Evolutionary conservation across 306 rosid genomes (phyloP), one percentile per base, ranked within the genome.

Genomic region (Senna tora): DNA sequence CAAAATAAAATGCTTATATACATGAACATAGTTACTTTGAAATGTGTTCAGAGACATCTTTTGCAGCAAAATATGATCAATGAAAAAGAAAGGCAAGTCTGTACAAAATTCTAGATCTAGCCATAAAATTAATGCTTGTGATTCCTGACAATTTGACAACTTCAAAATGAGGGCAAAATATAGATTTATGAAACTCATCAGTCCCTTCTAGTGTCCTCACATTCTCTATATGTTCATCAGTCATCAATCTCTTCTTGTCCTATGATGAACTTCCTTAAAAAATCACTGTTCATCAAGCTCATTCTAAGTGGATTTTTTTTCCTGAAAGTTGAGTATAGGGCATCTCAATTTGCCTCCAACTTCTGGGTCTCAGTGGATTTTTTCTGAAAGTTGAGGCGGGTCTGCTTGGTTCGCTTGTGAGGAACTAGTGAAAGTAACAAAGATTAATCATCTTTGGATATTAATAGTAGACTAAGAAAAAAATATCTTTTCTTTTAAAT

Each of bases 371-470:
- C 84, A 2, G 88, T 57, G 32, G 71, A 64, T 80, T 87, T 69
- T 81, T 78, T 87, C 10, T 54, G 20, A 76, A 86, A 85, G 83
- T 65, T 63, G 51, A 95, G 93, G 52, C 86, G 28, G 42, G 80
- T 83, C 70, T 95, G 97, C 42, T 39, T 87, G 64, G 80, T 65
- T 53, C 78, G 81, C 87, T 86, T 91, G 80, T 81, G 43, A 69
- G 76, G 67, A 53, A 63, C 97, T 89, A 76, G 60, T 60, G 50
- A 82, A 17, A 50, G 50, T 36, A 32, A 45, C 50, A 22, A 4
- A 71, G 63, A 54, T 79, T 51, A 43, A 41, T 11, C 34, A 33
- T 47, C 17, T 51, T 62, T 21, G 54, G 60, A 11, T 19, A 5
- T 20, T n/a, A 36, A 1, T 33, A 66, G 56, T 7, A 28, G 17